Percentiles rank a stretch among this genome's conserved stretches.
These are phyloP conservation scores for Saccharomycopsis fibuligera DNA, from an alignment of 805 yeast species.

Conservation along the genomic window DNA sequence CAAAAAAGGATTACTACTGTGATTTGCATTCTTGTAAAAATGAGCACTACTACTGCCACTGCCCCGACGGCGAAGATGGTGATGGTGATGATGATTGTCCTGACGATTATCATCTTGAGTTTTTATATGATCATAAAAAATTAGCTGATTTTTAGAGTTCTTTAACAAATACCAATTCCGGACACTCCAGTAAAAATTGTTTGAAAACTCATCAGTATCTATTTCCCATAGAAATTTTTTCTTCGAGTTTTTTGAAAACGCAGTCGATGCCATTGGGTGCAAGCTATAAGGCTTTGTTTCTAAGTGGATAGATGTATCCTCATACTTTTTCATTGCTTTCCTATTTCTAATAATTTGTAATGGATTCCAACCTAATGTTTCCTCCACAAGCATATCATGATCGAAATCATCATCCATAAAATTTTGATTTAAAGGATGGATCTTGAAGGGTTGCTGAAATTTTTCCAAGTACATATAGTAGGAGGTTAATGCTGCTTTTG, in stretches of 20 bases:
- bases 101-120: background rate
- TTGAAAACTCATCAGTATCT: conserved; percentile 1
- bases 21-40: too few relatives aligned
- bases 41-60: conserved; percentile 30
- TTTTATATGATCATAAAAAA: conserved; percentile 1
- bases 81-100: background rate
- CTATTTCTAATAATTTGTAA: conserved; percentile 18
- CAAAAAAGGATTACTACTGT: too few relatives aligned
- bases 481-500: conserved; percentile 9
- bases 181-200: conserved; percentile 10
- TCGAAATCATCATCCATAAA: background rate
- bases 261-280: conserved; percentile 10
- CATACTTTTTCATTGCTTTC: background rate
- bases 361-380: conserved; percentile 16
- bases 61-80: conserved; percentile 77
- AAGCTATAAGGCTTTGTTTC: background rate
- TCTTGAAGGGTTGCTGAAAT: conserved; percentile 9
- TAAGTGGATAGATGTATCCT: background rate
- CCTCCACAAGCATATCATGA: background rate
- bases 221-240: conserved; percentile 10
- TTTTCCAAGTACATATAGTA: conserved; percentile 14
- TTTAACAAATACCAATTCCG: conserved; percentile 9
- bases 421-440: background rate
- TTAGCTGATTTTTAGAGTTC: background rate
- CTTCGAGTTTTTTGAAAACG: background rate